A percentile compares a stretch with the other conserved stretches of the same genome.
Conservation (phyloP, 805 yeast genomes). For the Nematodospora valgi region DNA sequence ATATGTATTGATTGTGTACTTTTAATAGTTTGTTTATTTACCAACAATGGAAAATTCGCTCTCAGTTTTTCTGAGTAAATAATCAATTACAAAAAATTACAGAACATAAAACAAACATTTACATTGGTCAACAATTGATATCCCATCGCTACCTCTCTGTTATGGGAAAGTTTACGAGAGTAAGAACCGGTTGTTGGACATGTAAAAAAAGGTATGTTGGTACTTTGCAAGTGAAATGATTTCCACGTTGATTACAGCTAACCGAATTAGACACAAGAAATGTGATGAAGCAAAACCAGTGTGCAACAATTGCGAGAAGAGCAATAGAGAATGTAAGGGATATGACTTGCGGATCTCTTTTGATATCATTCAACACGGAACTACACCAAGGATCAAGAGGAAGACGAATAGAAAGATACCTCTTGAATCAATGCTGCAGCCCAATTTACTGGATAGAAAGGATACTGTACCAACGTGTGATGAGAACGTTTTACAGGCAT, state of each 20-base stretch:
- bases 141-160: too few species aligned
- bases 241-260: slow-evolving; percentile 3
- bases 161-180: too few species aligned
- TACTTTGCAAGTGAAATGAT: not conserved
- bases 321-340: slow-evolving; percentile 61
- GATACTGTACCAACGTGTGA: not conserved
- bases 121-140: too few species aligned
- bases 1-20: too few species aligned
- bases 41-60: too few species aligned
- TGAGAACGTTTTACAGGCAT: not conserved
- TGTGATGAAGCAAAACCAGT: slow-evolving; percentile 26
- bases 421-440: not conserved
- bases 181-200: slow-evolving; percentile 26
- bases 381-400: slow-evolving; percentile 2
- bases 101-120: too few species aligned
- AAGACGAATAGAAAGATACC: not conserved
- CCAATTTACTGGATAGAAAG: too few species aligned
- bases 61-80: too few species aligned
- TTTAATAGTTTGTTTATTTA: too few species aligned
- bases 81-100: too few species aligned
- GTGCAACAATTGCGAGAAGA: slow-evolving; percentile 27
- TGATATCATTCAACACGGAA: slow-evolving; percentile 42
- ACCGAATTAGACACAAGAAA: slow-evolving; percentile 21
- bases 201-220: slow-evolving; percentile 32
- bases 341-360: slow-evolving; percentile 49